These are phyloP conservation scores for Phoma sp. DNA, from an alignment of 2,329 filamentous ascomycete genomes.

Conservation along the genomic window DNA sequence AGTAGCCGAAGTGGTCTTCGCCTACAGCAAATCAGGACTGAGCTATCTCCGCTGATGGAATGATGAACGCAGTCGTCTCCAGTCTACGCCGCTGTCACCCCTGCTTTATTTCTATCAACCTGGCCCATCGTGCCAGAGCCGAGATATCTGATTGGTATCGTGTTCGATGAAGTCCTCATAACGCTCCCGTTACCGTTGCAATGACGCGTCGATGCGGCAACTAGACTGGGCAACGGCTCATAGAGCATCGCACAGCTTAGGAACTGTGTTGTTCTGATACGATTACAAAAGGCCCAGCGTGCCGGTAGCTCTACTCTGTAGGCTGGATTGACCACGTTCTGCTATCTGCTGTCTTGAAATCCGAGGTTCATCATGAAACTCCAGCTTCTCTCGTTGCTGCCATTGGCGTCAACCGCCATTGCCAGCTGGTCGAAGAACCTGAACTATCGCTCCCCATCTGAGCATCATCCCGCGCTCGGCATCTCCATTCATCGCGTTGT, in stretches of 20 bases:
- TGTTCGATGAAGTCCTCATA: neutral
- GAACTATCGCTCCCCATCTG: constrained; percentile 72
- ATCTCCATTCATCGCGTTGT: constrained; percentile 69
- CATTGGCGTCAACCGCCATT: constrained; percentile 23
- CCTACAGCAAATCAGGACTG: constrained; percentile 10
- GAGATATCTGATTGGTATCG: constrained; percentile 28
- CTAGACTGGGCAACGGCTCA: constrained; percentile 7
- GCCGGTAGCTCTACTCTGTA: constrained; percentile 10
- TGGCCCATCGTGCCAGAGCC: constrained; percentile 26
- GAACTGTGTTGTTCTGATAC: neutral
- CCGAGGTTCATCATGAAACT: constrained; percentile 32
- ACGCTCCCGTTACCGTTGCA: constrained; percentile 25
- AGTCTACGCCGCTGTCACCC: constrained; percentile 3
- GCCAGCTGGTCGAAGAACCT: constrained; percentile 58
- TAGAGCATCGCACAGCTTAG: constrained; percentile 4
- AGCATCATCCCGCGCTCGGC: constrained; percentile 67
- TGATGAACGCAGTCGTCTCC: neutral
- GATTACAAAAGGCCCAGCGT: constrained; percentile 30
- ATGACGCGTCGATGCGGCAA: constrained; percentile 25
- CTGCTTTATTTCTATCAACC: constrained; percentile 1
- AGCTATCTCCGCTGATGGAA: constrained; percentile 8
- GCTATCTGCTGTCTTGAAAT: neutral
- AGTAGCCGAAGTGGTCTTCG: constrained; percentile 1
- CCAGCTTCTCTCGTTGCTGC: constrained; percentile 30
- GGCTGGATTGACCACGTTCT: constrained; percentile 3